Base-by-base conservation (phyloP, 305 asterid genomes). In the Fraxinus velutina region DNA sequence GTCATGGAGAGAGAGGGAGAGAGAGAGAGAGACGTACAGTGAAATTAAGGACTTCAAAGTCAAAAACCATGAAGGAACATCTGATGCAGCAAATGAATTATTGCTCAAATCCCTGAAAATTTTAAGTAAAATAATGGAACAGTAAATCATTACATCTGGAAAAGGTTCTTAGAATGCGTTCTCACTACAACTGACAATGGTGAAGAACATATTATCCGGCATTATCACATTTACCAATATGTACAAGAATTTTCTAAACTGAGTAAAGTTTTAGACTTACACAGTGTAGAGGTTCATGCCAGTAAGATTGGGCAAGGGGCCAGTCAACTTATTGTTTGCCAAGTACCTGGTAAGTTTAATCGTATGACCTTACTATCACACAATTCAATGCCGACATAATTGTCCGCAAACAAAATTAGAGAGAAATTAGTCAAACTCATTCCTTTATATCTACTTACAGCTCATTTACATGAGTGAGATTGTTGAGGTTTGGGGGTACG, bases 21-120 rank as follows among this genome's bases (percentile, higher is more conserved):
- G n/a, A 74, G 75, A 81, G 64, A 75, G 73, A 74, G 75, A 81
- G 64, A 82, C 82, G 30, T 85, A 93, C 97, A 93, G 76, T 73
- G 97, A 66, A 64, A 91, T 90, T 89, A 93, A 81, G 27, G 93
- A 88, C 79, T 80, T 79, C 83, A 92, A 81, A 36, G 87, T 87
- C 47, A 89, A 86, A 82, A 92, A 84, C 97, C 97, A 94, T 4
- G 85, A 78, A 4, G 97, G 97, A 85, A 89, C 42, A 57, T 83
- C 86, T 2, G 92, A 85, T 12, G 77, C 86, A 68, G 82, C 85
- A 78, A 94, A 94, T 3, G 93, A 78, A 75, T 93, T 93, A 76
- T 92, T 93, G 97, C 98, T 94, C 83, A 92, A 72, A 81, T 94
- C 96, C 96, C 97, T 94, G 97, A 79, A 76, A 87, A 80, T 66